Evolutionary conservation across 108 stramenopile genomes (phyloP).

Genomic region (Skeletonema costatum): DNA sequence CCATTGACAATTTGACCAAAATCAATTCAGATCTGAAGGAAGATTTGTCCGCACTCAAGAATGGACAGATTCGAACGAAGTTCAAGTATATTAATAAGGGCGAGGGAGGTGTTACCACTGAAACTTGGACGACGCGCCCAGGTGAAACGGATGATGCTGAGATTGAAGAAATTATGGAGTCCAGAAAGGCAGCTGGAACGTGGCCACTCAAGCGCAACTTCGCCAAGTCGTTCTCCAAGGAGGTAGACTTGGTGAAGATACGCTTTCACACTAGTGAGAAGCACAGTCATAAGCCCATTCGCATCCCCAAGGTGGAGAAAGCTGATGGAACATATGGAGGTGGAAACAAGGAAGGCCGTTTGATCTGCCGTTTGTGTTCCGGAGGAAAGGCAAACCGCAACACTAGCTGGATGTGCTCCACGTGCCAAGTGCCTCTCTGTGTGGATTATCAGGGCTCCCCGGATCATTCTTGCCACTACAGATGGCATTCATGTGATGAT

Average conservation of each 20-base stretch:
- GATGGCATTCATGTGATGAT: slow-evolving; percentile 27
- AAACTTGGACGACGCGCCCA: not conserved
- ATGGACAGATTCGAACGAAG: not conserved
- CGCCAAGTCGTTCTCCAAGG: not conserved
- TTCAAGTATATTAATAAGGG: not conserved
- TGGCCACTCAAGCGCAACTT: not conserved
- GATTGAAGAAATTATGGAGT: not conserved
- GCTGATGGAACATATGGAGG: not conserved
- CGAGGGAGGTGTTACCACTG: not conserved
- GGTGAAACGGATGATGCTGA: not conserved
- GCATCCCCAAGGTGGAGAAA: slow-evolving; percentile 10
- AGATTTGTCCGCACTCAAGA: not conserved
- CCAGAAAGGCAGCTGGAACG: not conserved
- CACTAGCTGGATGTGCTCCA: slow-evolving; percentile 44
- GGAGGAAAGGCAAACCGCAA: slow-evolving; percentile 37
- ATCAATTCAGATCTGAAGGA: not conserved
- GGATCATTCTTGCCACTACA: slow-evolving; percentile 15
- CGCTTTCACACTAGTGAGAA: slow-evolving; percentile 19
- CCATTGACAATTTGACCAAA: not conserved
- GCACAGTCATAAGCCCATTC: slow-evolving; percentile 19
- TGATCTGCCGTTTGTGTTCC: slow-evolving; percentile 37
- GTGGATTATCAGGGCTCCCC: slow-evolving; percentile 25
- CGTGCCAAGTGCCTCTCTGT: slow-evolving; percentile 36
- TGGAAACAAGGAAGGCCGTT: slow-evolving; percentile 35
- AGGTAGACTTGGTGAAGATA: slow-evolving; percentile 16